phyloP scores from a whole-genome alignment of 2,329 filamentous ascomycete genomes.

The Venturia asperata region DNA sequence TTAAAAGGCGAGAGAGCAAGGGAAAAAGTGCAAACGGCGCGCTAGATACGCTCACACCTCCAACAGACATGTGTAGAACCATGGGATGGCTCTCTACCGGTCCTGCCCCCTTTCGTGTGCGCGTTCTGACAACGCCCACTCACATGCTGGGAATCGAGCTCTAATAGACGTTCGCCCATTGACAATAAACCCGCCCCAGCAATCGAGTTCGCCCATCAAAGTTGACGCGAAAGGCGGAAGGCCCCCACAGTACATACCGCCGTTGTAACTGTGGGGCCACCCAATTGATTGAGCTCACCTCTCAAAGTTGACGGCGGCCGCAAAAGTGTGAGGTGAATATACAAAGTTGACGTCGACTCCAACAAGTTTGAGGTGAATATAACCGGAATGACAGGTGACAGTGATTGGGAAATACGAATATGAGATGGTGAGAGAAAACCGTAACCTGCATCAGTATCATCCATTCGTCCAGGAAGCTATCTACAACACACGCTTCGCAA shows the following conservation, averaged over 20 bases:
- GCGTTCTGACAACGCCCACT: neutral
- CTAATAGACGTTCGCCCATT: neutral
- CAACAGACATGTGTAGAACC: neutral
- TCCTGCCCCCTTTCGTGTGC: neutral
- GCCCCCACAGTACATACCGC: too few relatives aligned
- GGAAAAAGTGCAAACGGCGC: neutral
- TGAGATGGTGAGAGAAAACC: neutral
- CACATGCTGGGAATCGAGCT: neutral
- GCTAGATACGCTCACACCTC: too few relatives aligned
- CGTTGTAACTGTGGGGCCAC: neutral
- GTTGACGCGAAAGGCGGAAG: neutral
- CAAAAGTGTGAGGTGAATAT: neutral
- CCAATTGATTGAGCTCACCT: neutral
- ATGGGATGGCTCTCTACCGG: neutral
- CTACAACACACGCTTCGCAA: neutral
- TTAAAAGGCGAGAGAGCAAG: neutral
- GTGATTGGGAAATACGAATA: neutral
- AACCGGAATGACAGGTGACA: neutral
- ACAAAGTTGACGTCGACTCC: neutral
- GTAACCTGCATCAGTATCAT: neutral
- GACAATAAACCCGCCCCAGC: too few relatives aligned
- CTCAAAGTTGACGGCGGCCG: neutral
- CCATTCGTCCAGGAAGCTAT: conserved; percentile 8
- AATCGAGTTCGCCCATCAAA: neutral
- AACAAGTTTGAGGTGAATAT: neutral